Base-by-base conservation (phyloP, 495 filamentous ascomycete genomes). In the Xylaria scruposa region DNA sequence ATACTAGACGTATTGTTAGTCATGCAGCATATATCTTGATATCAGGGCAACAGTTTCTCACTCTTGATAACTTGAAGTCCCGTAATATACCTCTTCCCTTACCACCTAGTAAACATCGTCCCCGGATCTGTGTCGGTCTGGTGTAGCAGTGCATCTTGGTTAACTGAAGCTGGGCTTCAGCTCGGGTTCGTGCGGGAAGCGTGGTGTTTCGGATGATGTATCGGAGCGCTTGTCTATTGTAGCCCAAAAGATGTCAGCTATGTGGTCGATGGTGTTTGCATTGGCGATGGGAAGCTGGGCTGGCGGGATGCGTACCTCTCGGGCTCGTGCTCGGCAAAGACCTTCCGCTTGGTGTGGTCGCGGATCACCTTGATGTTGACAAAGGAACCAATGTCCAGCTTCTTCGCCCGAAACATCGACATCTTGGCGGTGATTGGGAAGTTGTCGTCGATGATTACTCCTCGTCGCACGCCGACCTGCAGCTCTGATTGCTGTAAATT, bases 121-220 rank as follows among this genome's bases (percentile, higher is more conserved):
- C 98, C 81, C 90, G 90, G 79, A 99, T 94, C 84, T 97, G 94
- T 63, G 96, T 98, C 33, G 92, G 88, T 59, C 94, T 88, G 17
- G 97, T 98, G 81, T 97, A 97, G 86, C 88, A 86, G 82, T 97
- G 93, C 97, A 98, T 98, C 82, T 94, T 90, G 12, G 93, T 90
- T 63, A 99, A 88, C 82, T 98, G 90, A 36, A 99, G 86, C 84
- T 98, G 95, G 49, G 97, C 96, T 79, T 94, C 91, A 67, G 93
- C 94, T 73, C 96, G 90, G 31, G 90, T 90, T 73, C 95, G 90
- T 61, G 88, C 85, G 8, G 94, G 91, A 24, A 99, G 91, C 12
- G 88, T 90, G 33, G 94, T 95, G 82, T 99, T 99, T 79, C 92
- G 93, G 81, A 97, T 91, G 74, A 97, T 90, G 83, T 97, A 98